Base-by-base conservation (phyloP, 2,329 filamentous ascomycete genomes). In the Cercospora beticola region DNA sequence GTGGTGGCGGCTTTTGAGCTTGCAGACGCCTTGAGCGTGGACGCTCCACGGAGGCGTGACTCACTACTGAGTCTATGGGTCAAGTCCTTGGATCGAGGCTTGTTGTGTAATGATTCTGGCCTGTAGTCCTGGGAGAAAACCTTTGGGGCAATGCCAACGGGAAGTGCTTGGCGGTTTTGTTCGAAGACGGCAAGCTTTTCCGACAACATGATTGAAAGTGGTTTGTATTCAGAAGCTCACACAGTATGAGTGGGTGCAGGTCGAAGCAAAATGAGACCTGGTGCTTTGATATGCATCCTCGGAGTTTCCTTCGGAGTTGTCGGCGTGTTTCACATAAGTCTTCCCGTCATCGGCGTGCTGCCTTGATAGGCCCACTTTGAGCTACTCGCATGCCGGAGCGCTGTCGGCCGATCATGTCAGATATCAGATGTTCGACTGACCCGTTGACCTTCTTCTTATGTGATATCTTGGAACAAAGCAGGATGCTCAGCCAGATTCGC, bases 401-500 rank as follows among this genome's bases (percentile, higher is more conserved):
- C 21, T 56, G 49, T n/a, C 16, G 23, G 49, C 49, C 5, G 26
- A 26, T 28, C 14, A n/a, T 28, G 23, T 9, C 12, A n/a, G 9
- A 56, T 16, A 14, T 1, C 28, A 30, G 23, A 7, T 23, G 23
- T 56, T 9, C 23, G 49, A 4, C 12, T 26, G 21, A 26, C 16
- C 5, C 12, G 16, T 7, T 56, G 21, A 7, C n/a, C 21, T 21
- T 52, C 23, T 26, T 31, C 18, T 59, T 33, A 65, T 4, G 54
- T 36, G 30, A 46, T 49, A 16, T 64, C 63, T 31, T 56, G 64
- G 21, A 43, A 69, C 18, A 70, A 33, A n/a, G 64, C 70, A 52
- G 77, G 76, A 71, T 79, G 77, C 10, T 74, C 76, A 4, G 74
- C 76, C 3, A 79, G 64, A 69, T 75, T 76, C 16, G 70, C 63